These are phyloP conservation scores for Trichomonas gallinae DNA, from an alignment of 208 protist species.

Conservation along the genomic window DNA sequence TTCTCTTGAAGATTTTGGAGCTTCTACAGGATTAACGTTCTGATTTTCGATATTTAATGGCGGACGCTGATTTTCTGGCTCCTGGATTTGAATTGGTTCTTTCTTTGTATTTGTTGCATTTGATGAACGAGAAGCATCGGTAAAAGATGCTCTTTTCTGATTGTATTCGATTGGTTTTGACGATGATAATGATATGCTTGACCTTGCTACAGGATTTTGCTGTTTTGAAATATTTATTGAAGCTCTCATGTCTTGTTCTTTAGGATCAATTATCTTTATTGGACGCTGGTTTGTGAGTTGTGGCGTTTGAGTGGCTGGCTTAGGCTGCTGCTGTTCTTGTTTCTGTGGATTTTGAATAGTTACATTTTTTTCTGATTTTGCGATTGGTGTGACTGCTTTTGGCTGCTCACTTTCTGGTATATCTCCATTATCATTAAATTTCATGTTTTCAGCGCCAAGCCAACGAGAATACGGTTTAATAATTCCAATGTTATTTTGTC, in stretches of 20 bases:
- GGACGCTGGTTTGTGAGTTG: neutral
- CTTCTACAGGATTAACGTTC: neutral
- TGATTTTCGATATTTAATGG: neutral
- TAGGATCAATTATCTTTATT: neutral
- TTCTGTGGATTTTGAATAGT: neutral
- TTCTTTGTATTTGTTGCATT: neutral
- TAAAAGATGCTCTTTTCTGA: too few relatives aligned
- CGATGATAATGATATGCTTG: neutral
- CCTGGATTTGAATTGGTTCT: neutral
- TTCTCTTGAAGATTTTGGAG: neutral
- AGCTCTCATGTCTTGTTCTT: neutral
- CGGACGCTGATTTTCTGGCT: neutral
- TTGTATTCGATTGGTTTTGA: neutral
- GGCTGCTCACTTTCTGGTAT: neutral
- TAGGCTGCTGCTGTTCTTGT: neutral
- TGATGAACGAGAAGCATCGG: too few relatives aligned
- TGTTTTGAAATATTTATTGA: neutral
- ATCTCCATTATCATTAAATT: neutral
- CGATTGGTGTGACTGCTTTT: neutral
- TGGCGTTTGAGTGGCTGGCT: neutral
- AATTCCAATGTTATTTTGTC: neutral
- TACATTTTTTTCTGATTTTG: neutral
- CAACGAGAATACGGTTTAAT: neutral
- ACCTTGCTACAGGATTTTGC: neutral
- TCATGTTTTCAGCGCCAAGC: neutral